Conservation (phyloP, 441 rosid genomes). For the Bruguiera hainesii region DNA sequence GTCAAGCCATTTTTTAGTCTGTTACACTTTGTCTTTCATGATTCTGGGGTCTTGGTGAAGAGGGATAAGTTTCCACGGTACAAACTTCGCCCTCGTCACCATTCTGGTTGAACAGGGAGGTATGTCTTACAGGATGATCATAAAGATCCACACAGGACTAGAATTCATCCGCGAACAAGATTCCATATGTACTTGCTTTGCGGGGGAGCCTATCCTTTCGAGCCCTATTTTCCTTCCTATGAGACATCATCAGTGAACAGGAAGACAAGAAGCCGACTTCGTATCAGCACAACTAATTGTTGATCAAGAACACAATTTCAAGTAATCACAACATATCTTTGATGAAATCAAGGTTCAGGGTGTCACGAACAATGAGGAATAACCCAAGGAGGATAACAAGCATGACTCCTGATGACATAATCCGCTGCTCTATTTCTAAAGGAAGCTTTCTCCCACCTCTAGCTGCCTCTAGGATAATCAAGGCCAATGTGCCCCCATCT, state of each 20-base stretch:
- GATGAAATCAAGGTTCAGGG: slow-evolving; percentile 82
- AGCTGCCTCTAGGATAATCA: slow-evolving; percentile 73
- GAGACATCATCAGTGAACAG: slow-evolving; percentile 16
- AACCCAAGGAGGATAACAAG: slow-evolving; percentile 72
- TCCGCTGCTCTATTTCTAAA: slow-evolving; percentile 79
- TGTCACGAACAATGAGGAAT: slow-evolving; percentile 79
- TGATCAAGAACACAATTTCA: slow-evolving; percentile 7
- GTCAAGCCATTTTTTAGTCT: too few species aligned
- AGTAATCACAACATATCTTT: slow-evolving; percentile 63
- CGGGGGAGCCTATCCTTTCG: slow-evolving; percentile 15
- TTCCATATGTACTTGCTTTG: slow-evolving; percentile 22
- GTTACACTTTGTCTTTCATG: too few species aligned
- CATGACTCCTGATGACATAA: slow-evolving; percentile 86
- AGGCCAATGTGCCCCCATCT: slow-evolving; percentile 90
- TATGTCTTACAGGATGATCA: slow-evolving; percentile 20
- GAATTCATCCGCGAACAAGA: slow-evolving; percentile 14
- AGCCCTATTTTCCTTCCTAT: background rate
- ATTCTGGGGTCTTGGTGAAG: too few species aligned
- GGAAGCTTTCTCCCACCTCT: slow-evolving; percentile 92
- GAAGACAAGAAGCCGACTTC: slow-evolving; percentile 8
- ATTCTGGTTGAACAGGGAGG: slow-evolving; percentile 1
- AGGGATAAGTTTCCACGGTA: too few species aligned
- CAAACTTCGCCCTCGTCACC: too few species aligned
- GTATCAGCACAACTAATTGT: background rate
- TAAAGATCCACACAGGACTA: slow-evolving; percentile 5